Evolutionary conservation across 192 early-diverging fungal genomes (phyloP).

Genomic region (Umbelopsis vinacea): DNA sequence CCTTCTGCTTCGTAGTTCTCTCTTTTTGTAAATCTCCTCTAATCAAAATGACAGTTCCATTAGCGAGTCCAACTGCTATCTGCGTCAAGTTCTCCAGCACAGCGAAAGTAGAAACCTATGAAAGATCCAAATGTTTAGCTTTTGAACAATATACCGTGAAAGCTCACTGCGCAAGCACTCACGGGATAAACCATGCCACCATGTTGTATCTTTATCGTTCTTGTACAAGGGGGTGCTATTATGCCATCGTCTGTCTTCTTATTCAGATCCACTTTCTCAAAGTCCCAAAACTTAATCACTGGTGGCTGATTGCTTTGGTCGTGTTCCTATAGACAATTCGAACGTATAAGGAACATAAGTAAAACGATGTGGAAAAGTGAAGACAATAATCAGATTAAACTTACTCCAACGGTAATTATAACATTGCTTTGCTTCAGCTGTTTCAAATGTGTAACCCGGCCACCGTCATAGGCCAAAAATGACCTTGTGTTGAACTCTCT

Average conservation of each 20-base stretch:
- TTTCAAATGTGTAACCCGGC: slow-evolving; percentile 81
- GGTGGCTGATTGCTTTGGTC: slow-evolving; percentile 50
- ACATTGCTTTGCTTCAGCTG: slow-evolving; percentile 79
- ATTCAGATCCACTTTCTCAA: slow-evolving; percentile 56
- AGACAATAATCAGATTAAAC: slow-evolving; percentile 38
- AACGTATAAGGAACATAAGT: background rate
- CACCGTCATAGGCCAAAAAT: slow-evolving; percentile 64
- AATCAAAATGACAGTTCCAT: slow-evolving; percentile 86
- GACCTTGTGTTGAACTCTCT: slow-evolving; percentile 63
- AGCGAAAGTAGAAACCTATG: slow-evolving; percentile 67
- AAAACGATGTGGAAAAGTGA: slow-evolving; percentile 29
- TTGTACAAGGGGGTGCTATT: slow-evolving; percentile 56
- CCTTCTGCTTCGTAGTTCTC: slow-evolving; percentile 75
- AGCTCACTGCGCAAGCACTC: background rate
- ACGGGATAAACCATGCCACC: slow-evolving; percentile 70
- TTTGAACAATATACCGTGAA: too few relatives aligned
- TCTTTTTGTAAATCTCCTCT: slow-evolving; percentile 83
- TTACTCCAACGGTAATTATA: slow-evolving; percentile 79
- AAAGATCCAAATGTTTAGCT: background rate
- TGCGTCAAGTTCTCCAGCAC: slow-evolving; percentile 81
- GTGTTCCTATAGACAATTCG: slow-evolving; percentile 46
- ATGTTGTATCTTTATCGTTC: slow-evolving; percentile 72
- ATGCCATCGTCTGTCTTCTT: slow-evolving; percentile 47
- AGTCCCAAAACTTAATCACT: slow-evolving; percentile 81
- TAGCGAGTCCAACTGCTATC: slow-evolving; percentile 90